Conservation (phyloP, 495 filamentous ascomycete genomes). For the Aspergillus diversus region DNA sequence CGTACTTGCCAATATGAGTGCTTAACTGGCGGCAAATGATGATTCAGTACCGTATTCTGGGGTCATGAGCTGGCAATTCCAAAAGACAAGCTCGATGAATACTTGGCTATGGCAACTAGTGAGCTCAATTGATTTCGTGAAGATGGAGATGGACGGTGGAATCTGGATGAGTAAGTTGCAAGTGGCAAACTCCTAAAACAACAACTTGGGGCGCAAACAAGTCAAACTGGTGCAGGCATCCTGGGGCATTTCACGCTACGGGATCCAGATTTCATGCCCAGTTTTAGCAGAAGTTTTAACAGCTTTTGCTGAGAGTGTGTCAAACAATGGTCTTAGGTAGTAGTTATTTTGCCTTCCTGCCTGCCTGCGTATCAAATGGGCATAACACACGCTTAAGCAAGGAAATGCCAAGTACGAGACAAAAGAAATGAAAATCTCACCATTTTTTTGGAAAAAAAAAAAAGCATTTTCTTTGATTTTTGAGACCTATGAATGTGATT, state of each 20-base stretch:
- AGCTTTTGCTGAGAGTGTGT: no score
- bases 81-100: not conserved
- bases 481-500: no score
- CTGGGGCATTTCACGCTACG: not conserved
- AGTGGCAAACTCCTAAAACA: constrained; percentile 19
- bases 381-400: no score
- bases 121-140: constrained; percentile 1
- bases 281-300: no score
- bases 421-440: no score
- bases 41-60: not conserved
- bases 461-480: no score
- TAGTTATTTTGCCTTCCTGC: no score
- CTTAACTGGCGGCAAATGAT: not conserved
- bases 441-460: no score
- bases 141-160: constrained; percentile 6
- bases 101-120: not conserved
- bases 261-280: no score
- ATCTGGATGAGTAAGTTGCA: constrained; percentile 21
- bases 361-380: no score
- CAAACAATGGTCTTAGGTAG: no score
- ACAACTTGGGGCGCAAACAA: constrained; percentile 23
- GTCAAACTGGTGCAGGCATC: constrained; percentile 20
- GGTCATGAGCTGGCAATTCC: not conserved
- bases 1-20: not conserved
- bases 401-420: no score